These are phyloP conservation scores for Exophiala aquamarina DNA, from an alignment of 2,329 filamentous ascomycete genomes.

Conservation along the genomic window DNA sequence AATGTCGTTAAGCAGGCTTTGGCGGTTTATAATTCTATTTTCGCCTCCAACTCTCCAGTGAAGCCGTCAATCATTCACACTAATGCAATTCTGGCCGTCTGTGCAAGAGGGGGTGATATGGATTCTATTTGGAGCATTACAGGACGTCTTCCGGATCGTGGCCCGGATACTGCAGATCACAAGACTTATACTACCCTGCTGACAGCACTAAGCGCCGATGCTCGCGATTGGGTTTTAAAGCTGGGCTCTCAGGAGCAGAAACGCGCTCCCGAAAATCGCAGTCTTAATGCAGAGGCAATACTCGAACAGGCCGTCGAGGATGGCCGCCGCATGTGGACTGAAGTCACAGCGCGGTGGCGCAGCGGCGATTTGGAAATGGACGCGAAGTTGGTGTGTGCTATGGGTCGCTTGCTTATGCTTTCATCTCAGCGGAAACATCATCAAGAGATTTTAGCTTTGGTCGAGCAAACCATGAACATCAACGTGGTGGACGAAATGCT, in stretches of 20 bases:
- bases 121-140: constrained; percentile 78
- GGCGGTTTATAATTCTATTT: constrained; percentile 75
- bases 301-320: constrained; percentile 55
- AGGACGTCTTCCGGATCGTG: constrained; percentile 66
- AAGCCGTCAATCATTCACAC: constrained; percentile 77
- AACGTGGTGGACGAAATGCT: constrained; percentile 39
- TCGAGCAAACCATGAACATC: constrained; percentile 81
- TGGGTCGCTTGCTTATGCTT: constrained; percentile 75
- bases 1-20: constrained; percentile 68
- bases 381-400: constrained; percentile 74
- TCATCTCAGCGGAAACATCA: constrained; percentile 62
- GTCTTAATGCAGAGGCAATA: constrained; percentile 32
- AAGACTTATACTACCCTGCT: constrained; percentile 81
- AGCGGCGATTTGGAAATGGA: constrained; percentile 70
- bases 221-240: constrained; percentile 33
- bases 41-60: constrained; percentile 60
- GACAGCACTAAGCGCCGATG: constrained; percentile 65
- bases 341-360: constrained; percentile 75
- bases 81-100: constrained; percentile 85
- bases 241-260: constrained; percentile 1
- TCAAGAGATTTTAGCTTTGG: constrained; percentile 69
- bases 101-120: constrained; percentile 70
- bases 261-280: constrained; percentile 15
- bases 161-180: constrained; percentile 63
- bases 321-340: constrained; percentile 75